Evolutionary conservation across 106 monocot genomes (phyloP), one percentile per base, ranked within the genome.

Genomic region (Dendrobium catenatum): DNA sequence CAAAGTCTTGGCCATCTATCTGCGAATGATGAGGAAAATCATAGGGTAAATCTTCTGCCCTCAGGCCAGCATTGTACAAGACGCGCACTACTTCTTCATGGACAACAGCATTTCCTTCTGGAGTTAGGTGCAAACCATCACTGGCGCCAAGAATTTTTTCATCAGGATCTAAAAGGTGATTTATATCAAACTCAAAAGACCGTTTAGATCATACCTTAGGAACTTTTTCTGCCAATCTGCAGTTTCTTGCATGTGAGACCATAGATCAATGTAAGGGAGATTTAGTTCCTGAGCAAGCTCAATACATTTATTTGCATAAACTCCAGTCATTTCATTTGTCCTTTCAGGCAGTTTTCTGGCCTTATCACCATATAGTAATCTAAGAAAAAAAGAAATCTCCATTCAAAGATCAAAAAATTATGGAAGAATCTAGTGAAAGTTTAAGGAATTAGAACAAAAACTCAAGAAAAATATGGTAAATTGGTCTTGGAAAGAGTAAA

Each of bases 11-110:
- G 6, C 76, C 81, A 77, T 89, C 79, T 19, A 99, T 91, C 76
- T 83, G 9, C 4, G 88, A 91, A 83, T 95, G 95, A 81, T 91
- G 95, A 68, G 95, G 98, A 80, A 99, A 99, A 83, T 99, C 98
- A 78, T 87, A 88, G 19, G 79, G 80, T 89, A 99, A 89, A 19
- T 85, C 86, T 27, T 85, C 80, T 40, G 98, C 87, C 66, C 4
- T 11, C 19, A 95, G 77, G 66, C 87, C 81, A 7, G 84, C 85
- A 78, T 86, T 76, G 0, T 54, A 40, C 55, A 99, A 88, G 2
- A 84, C 81, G 78, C 74, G 64, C 24, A 90, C 73, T 17, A 99
- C 82, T 91, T 99, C 89, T 79, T 78, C 77, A 81, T 87, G 79
- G 15, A 99, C 91, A 64, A 88, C 78, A 68, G 83, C 87, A 86